Evolutionary conservation across 768 basidiomycete species (phyloP).

Genomic region (Favolaschia claudopus): DNA sequence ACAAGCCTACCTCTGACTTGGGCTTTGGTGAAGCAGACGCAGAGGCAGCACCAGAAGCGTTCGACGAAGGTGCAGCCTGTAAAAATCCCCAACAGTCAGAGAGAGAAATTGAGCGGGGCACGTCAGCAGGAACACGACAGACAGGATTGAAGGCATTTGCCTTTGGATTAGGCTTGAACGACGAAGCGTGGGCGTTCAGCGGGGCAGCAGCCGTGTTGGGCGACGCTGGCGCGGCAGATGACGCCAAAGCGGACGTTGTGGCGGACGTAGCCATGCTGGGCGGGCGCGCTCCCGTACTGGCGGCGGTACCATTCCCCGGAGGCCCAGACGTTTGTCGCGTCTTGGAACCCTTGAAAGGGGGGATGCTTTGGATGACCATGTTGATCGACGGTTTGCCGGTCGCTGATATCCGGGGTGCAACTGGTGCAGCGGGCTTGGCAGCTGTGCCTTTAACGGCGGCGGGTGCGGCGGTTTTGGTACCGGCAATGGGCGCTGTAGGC

Average conservation of each 20-base stretch:
- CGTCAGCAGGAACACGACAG: slow-evolving; percentile 28
- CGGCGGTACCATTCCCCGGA: no score
- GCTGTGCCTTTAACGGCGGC: no score
- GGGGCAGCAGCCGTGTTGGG: slow-evolving; percentile 63
- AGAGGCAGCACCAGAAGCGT: slow-evolving; percentile 45
- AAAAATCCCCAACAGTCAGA: slow-evolving; percentile 10
- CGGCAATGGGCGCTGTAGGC: slow-evolving; percentile 6
- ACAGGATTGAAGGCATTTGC: slow-evolving; percentile 80
- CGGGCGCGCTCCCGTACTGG: slow-evolving; percentile 16
- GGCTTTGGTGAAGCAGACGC: slow-evolving; percentile 68
- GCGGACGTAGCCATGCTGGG: slow-evolving; percentile 31
- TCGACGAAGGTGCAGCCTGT: slow-evolving; percentile 57
- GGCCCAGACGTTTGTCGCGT: slow-evolving; percentile 28
- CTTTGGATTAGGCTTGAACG: slow-evolving; percentile 89
- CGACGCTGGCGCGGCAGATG: slow-evolving; percentile 52
- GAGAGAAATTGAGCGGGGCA: slow-evolving; percentile 26
- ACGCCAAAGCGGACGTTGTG: slow-evolving; percentile 30
- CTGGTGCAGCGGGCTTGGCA: slow-evolving; percentile 38
- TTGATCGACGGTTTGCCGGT: slow-evolving; percentile 57
- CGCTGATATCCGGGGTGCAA: slow-evolving; percentile 40
- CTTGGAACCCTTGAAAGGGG: slow-evolving; percentile 83
- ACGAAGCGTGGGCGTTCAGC: slow-evolving; percentile 88
- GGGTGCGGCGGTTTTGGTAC: slow-evolving; percentile 10
- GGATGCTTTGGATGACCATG: slow-evolving; percentile 91
- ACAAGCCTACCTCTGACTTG: slow-evolving; percentile 62